Conservation (phyloP, 805 yeast genomes). For the Metahyphopichia silvanorum region DNA sequence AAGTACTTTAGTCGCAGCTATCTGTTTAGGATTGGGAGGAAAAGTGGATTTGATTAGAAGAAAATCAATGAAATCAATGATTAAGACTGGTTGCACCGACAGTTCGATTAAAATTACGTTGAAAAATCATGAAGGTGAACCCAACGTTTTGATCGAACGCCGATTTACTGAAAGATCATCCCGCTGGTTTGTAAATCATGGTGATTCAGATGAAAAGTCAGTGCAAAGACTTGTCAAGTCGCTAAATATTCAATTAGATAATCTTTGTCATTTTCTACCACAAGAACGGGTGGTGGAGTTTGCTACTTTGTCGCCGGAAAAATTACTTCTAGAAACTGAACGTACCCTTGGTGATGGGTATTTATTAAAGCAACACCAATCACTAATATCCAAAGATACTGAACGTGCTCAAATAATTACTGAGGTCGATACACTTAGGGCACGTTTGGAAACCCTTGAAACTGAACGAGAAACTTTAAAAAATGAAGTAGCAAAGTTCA, state of each 20-base stretch:
- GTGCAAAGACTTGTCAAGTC: constrained; percentile 44
- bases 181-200: constrained; percentile 50
- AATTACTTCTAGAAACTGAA: constrained; percentile 72
- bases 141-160: constrained; percentile 41
- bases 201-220: constrained; percentile 35
- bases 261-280: constrained; percentile 89
- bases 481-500: constrained; percentile 44
- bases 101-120: constrained; percentile 52
- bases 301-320: constrained; percentile 76
- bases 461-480: constrained; percentile 37
- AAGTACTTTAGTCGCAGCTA: constrained; percentile 87
- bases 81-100: constrained; percentile 58
- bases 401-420: constrained; percentile 23
- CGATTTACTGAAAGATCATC: constrained; percentile 45
- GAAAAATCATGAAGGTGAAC: constrained; percentile 33
- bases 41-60: constrained; percentile 68
- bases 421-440: constrained; percentile 23
- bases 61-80: constrained; percentile 63
- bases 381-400: constrained; percentile 51
- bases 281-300: constrained; percentile 94
- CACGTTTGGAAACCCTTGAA: constrained; percentile 28
- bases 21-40: constrained; percentile 86
- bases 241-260: constrained; percentile 81
- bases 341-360: constrained; percentile 68
- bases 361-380: constrained; percentile 54